phyloP scores from a whole-genome alignment of 768 basidiomycete species.

The Phylloporus arenicola region DNA sequence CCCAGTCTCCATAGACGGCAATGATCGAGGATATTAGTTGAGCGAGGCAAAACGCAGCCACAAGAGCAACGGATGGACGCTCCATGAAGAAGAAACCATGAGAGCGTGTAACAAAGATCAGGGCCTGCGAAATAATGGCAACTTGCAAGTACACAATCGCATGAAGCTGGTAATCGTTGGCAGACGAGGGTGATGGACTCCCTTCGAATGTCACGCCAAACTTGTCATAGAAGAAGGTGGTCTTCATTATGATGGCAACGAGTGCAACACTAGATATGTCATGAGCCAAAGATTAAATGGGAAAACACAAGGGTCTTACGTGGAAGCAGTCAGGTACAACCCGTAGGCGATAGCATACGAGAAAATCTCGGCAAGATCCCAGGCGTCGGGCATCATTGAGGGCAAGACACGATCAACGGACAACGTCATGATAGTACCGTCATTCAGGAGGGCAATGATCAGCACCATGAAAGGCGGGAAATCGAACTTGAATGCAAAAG shows the following conservation, averaged over 20 bases:
- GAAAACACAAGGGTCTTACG: conserved; percentile 46
- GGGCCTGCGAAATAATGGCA: conserved; percentile 96
- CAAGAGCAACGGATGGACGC: conserved; percentile 82
- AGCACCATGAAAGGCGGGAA: conserved; percentile 99
- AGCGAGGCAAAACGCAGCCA: conserved; percentile 87
- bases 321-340: conserved; percentile 86
- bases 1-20: conserved; percentile 89
- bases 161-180: conserved; percentile 73
- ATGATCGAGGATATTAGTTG: conserved; percentile 96
- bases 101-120: conserved; percentile 94
- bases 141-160: conserved; percentile 94
- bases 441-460: conserved; percentile 94
- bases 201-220: conserved; percentile 63
- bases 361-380: conserved; percentile 97
- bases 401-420: conserved; percentile 95
- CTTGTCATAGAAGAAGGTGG: conserved; percentile 82
- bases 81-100: conserved; percentile 98
- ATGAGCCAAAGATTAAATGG: conserved; percentile 7
- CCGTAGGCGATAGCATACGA: conserved; percentile 94
- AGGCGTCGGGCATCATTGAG: conserved; percentile 86
- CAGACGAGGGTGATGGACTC: conserved; percentile 18
- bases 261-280: conserved; percentile 55
- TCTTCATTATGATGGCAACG: conserved; percentile 79
- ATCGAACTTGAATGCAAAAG: conserved; percentile 94
- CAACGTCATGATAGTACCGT: conserved; percentile 99